phyloP scores from a whole-genome alignment of 2,329 filamentous ascomycete genomes.

The Juglanconis oblonga region DNA sequence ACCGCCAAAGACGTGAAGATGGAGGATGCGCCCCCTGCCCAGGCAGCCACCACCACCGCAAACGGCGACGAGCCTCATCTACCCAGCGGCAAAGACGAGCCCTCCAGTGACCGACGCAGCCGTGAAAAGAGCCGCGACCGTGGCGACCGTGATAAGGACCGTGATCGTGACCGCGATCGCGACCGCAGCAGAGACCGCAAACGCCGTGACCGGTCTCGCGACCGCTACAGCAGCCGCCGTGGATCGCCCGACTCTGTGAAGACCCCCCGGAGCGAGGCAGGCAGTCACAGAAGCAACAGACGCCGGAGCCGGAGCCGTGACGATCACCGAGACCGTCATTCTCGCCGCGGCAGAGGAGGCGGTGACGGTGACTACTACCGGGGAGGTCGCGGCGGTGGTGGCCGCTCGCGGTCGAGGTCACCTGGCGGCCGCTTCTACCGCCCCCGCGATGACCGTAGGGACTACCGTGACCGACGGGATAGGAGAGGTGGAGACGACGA shows the following conservation, averaged over 20 bases:
- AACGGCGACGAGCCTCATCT: conserved; percentile 59
- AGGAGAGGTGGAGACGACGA: conserved; percentile 38
- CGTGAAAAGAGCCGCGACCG: conserved; percentile 24
- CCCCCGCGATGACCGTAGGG: conserved; percentile 44
- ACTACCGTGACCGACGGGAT: conserved; percentile 42
- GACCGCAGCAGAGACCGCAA: conserved; percentile 55
- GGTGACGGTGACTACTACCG: conserved; percentile 69
- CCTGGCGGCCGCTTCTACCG: conserved; percentile 57
- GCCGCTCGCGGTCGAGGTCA: conserved; percentile 70
- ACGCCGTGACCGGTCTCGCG: conserved; percentile 41
- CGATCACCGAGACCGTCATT: conserved; percentile 65
- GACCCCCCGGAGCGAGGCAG: conserved; percentile 71
- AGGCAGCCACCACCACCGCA: conserved; percentile 32
- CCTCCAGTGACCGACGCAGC: conserved; percentile 34
- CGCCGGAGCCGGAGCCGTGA: conserved; percentile 77
- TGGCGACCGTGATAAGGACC: conserved; percentile 51
- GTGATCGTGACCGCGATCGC: conserved; percentile 55
- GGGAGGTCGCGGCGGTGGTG: conserved; percentile 51
- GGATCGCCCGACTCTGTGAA: conserved; percentile 61
- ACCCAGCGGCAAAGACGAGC: conserved; percentile 49
- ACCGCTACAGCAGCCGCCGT: conserved; percentile 44
- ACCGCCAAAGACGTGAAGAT: conserved; percentile 62
- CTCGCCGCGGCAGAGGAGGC: conserved; percentile 63
- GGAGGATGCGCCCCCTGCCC: conserved; percentile 18
- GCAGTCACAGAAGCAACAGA: conserved; percentile 80